Conservation (phyloP, 768 basidiomycete species). For the Psilocybe azurescens region DNA sequence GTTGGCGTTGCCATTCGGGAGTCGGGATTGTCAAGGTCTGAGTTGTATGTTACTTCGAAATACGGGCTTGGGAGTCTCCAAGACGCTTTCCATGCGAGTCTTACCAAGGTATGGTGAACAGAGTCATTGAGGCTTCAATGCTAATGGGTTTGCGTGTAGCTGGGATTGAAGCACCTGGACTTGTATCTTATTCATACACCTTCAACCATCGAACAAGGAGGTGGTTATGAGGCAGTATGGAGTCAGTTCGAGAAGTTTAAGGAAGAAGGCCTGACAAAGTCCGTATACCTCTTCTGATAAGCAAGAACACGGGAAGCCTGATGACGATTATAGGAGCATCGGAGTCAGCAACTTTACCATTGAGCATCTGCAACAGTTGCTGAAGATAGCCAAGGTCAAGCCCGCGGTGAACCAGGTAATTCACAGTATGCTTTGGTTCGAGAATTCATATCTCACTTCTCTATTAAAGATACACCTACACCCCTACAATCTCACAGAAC, state of each 20-base stretch:
- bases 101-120: constrained; percentile 47
- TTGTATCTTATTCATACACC: constrained; percentile 75
- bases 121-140: not conserved
- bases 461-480: constrained; percentile 65
- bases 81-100: constrained; percentile 48
- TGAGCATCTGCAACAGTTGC: constrained; percentile 52
- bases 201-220: constrained; percentile 25
- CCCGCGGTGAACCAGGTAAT: constrained; percentile 79
- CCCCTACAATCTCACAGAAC: constrained; percentile 67
- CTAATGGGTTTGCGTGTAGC: constrained; percentile 38
- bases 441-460: not conserved
- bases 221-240: constrained; percentile 51
- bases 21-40: constrained; percentile 47
- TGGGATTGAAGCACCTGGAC: constrained; percentile 65
- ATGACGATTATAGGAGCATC: constrained; percentile 54
- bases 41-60: constrained; percentile 62
- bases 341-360: constrained; percentile 75
- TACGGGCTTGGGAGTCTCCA: constrained; percentile 47
- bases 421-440: not conserved
- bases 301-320: not conserved
- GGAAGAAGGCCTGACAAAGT: constrained; percentile 50
- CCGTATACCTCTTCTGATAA: constrained; percentile 13
- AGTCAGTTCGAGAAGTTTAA: constrained; percentile 59
- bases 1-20: constrained; percentile 48
- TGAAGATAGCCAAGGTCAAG: constrained; percentile 55